These are phyloP conservation scores for Coemansia sp. DNA, from an alignment of 192 early-diverging fungal genomes.

Conservation along the genomic window DNA sequence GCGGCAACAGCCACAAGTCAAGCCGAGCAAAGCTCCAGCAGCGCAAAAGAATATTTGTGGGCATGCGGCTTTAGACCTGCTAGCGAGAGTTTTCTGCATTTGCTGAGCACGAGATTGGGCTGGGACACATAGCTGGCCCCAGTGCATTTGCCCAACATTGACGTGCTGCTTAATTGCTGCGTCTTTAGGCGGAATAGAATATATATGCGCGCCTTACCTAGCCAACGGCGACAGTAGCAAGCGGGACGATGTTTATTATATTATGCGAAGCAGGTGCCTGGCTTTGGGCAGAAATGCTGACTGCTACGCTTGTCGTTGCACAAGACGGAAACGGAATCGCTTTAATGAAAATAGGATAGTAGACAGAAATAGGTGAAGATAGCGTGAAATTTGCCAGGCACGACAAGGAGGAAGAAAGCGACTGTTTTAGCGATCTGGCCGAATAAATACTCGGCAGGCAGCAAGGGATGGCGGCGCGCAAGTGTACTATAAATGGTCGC, in stretches of 20 bases:
- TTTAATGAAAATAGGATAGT: background rate
- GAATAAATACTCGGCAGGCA: background rate
- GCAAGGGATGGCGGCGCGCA: slow-evolving; percentile 5
- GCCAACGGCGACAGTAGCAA: background rate
- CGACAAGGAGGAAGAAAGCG: background rate
- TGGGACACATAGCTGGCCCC: too few relatives aligned
- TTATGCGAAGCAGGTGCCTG: background rate
- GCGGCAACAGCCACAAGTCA: too few relatives aligned
- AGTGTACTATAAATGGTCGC: background rate
- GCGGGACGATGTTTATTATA: background rate
- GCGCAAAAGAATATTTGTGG: too few relatives aligned
- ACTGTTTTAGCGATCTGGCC: slow-evolving; percentile 4
- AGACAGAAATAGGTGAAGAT: background rate
- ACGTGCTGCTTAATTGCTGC: too few relatives aligned
- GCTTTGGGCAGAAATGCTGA: background rate
- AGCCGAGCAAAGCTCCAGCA: too few relatives aligned
- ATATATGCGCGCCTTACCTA: background rate
- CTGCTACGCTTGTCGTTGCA: background rate
- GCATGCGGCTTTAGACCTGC: too few relatives aligned
- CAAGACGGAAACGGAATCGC: background rate
- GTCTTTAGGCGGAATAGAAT: too few relatives aligned
- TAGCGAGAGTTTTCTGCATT: too few relatives aligned
- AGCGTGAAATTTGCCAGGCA: too few relatives aligned
- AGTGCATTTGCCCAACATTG: too few relatives aligned
- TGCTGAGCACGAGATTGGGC: too few relatives aligned